phyloP scores from a whole-genome alignment of 2,329 filamentous ascomycete genomes.

The Aspergillus clavatus region DNA sequence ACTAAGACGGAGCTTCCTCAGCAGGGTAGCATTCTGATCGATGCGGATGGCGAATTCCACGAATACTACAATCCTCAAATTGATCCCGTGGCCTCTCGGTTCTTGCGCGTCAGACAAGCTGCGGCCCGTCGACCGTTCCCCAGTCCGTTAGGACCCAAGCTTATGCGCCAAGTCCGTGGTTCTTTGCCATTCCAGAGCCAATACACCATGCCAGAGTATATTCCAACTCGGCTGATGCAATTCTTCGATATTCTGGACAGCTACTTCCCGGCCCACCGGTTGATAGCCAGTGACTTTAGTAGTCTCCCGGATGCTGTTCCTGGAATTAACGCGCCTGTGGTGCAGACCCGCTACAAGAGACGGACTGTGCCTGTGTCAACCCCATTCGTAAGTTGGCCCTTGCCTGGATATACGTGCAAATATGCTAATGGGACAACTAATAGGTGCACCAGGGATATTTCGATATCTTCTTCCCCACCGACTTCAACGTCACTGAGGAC shows the following conservation, averaged over 20 bases:
- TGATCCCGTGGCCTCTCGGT: constrained; percentile 77
- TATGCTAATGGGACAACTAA: constrained; percentile 6
- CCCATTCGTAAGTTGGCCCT: constrained; percentile 67
- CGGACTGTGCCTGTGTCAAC: constrained; percentile 85
- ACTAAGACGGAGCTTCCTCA: constrained; percentile 71
- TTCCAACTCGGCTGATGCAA: constrained; percentile 90
- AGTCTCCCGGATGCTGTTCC: constrained; percentile 74
- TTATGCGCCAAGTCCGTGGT: constrained; percentile 59
- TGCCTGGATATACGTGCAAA: neutral
- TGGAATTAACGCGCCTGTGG: constrained; percentile 87
- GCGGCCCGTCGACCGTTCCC: constrained; percentile 50
- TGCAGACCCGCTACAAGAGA: constrained; percentile 87
- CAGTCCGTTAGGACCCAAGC: constrained; percentile 42
- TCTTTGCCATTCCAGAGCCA: constrained; percentile 68
- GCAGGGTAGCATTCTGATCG: constrained; percentile 84
- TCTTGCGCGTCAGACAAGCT: constrained; percentile 76
- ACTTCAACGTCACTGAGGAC: constrained; percentile 85
- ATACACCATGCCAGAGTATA: constrained; percentile 80
- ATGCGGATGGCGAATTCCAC: constrained; percentile 80
- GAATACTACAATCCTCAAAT: constrained; percentile 82
- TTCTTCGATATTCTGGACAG: constrained; percentile 89
- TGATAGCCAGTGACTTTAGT: constrained; percentile 88
- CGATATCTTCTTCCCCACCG: constrained; percentile 96
- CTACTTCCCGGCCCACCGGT: constrained; percentile 84
- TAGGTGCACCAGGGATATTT: constrained; percentile 98